Base-by-base conservation (phyloP, 495 filamentous ascomycete species). In the Copromyces sp. region DNA sequence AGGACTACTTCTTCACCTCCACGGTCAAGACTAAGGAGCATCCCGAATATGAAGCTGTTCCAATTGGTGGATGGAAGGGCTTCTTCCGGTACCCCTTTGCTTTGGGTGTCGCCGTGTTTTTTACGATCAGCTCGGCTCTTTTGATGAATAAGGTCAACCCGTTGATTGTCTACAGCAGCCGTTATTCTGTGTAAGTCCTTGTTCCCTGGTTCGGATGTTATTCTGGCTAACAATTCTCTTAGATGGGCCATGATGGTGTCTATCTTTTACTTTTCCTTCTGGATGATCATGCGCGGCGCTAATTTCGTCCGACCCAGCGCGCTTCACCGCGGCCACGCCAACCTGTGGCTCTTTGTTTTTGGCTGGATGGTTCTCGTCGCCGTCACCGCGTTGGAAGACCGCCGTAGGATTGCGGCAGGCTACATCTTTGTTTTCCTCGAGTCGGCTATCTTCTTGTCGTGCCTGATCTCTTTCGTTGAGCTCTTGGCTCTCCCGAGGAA, bases 371-470 rank as follows among this genome's bases (percentile, higher is more conserved):
- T 92, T 40, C 84, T 96, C 40, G 90, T 97, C 16, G 86, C 84
- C 14, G 87, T 90, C 35, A 94, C 94, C 3, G 89, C 95, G 6
- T 85, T 88, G 69, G 89, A 93, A 73, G 88, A 95, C 76, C 86
- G 90, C 70, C 84, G 89, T 72, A 84, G 88, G 44, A 85, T 98
- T 61, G 93, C 88, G 16, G 87, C 91, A 38, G 91, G 90, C 17
- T 99, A 99, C 77, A 90, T 93, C 73, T 87, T 95, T 70, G 87
- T 96, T 41, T 90, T 97, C 75, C 90, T 93, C 77, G 92, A 94
- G 74, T 85, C 90, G 0, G 89, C 90, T 2, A 82, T 89, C 4
- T 97, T 94, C 78, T 78, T 95, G 39, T 88, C 94, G 44, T 89
- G 89, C 3, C 87, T 90, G 79, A 89, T 95, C 72, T 84, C 88